These are phyloP conservation scores for Teunomyces tritomae DNA, from an alignment of 805 yeast species.

Conservation along the genomic window DNA sequence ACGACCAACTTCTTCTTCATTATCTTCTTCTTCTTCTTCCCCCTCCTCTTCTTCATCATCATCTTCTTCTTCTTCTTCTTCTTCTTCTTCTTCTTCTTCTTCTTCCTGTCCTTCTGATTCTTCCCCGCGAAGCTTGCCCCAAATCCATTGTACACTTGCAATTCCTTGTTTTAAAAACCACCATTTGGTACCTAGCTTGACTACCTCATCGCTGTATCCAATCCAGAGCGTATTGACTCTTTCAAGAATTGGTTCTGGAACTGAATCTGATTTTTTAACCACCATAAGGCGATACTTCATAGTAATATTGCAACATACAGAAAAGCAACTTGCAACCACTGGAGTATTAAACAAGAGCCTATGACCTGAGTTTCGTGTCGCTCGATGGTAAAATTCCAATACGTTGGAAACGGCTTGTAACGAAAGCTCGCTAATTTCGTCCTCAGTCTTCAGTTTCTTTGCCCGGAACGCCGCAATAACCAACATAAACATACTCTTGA, in stretches of 20 bases:
- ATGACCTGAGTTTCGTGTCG: slow-evolving; percentile 10
- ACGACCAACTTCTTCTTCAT: background rate
- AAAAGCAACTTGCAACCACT: slow-evolving; percentile 21
- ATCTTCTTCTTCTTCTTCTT: background rate
- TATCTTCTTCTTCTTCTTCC: background rate
- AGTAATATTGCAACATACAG: slow-evolving; percentile 7
- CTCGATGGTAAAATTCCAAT: slow-evolving; percentile 18
- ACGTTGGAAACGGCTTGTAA: slow-evolving; percentile 23
- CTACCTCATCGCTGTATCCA: background rate
- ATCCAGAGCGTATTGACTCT: background rate
- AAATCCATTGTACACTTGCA: background rate
- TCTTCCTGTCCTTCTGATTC: background rate
- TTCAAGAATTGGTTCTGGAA: background rate
- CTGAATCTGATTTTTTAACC: background rate
- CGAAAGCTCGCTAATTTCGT: slow-evolving; percentile 20
- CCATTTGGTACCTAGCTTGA: slow-evolving; percentile 2
- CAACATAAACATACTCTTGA: slow-evolving; percentile 24
- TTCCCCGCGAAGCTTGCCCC: background rate
- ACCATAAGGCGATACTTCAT: slow-evolving; percentile 1
- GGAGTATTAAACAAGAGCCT: slow-evolving; percentile 20
- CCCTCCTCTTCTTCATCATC: background rate
- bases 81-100: background rate
- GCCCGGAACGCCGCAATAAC: background rate
- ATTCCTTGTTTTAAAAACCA: slow-evolving; percentile 7
- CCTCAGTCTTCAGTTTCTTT: slow-evolving; percentile 21